Conservation (phyloP, 2,329 filamentous ascomycete genomes). For the Colletotrichum acutatum region DNA sequence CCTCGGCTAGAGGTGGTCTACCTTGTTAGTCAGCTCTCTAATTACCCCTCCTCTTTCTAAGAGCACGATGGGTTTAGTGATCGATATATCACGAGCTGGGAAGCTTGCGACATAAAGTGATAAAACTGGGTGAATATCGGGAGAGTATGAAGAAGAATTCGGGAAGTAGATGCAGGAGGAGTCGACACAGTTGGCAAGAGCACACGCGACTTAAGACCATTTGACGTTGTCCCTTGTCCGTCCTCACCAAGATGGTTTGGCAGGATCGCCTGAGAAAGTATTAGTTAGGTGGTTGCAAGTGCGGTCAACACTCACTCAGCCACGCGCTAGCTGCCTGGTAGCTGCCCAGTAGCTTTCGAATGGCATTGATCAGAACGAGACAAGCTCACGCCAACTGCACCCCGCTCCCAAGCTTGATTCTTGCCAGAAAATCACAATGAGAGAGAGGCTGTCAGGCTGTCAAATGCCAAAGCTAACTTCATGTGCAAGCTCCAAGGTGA, state of each 20-base stretch:
- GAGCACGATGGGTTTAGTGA: background rate
- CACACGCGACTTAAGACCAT: background rate
- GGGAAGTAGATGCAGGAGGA: background rate
- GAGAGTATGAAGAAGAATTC: background rate
- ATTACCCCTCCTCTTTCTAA: background rate
- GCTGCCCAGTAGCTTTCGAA: background rate
- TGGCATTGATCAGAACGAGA: background rate
- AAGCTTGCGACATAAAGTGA: background rate
- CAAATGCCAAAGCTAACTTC: background rate
- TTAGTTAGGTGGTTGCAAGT: background rate
- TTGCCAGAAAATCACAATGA: background rate
- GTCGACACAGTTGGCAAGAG: background rate
- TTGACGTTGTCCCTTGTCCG: background rate
- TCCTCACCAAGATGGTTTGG: background rate
- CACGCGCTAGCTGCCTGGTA: background rate
- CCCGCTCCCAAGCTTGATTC: background rate
- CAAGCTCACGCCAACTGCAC: background rate
- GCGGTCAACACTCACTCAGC: background rate
- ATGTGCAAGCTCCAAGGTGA: background rate
- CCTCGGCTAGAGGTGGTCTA: background rate
- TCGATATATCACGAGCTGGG: too few species aligned
- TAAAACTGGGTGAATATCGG: background rate
- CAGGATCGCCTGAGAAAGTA: background rate
- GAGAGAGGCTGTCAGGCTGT: background rate
- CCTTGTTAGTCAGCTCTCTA: constrained; percentile 7